These are phyloP conservation scores for Brassica napus DNA, from an alignment of 345 rosid species.

Conservation along the genomic window Da-Ae NC_063452.1:50435001-50435500, in stretches of 20 bases:
- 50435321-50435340: conserved; percentile 65
- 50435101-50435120: conserved; percentile 98
- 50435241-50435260: conserved; percentile 76
- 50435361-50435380: conserved; percentile 55
- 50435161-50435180: conserved; percentile 71
- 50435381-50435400: conserved; percentile 67
- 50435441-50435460: conserved; percentile 85
- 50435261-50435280: conserved; percentile 97
- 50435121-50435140: conserved; percentile 80
- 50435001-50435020: conserved; percentile 79
- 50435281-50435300: conserved; percentile 69
- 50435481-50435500: conserved; percentile 71
- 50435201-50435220: conserved; percentile 80
- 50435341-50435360: conserved; percentile 64
- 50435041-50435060: conserved; percentile 84
- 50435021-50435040: conserved; percentile 90
- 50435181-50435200: conserved; percentile 89
- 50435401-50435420: conserved; percentile 71
- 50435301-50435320: conserved; percentile 84
- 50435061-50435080: conserved; percentile 72
- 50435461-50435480: conserved; percentile 79
- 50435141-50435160: conserved; percentile 74
- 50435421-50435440: conserved; percentile 72
- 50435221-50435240: conserved; percentile 85
- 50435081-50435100: conserved; percentile 80